A percentile compares a stretch with the other conserved stretches of the same genome.
These are phyloP conservation scores for Soucietia sequanensis DNA, from an alignment of 805 yeast genomes.

Conservation along the genomic window DNA sequence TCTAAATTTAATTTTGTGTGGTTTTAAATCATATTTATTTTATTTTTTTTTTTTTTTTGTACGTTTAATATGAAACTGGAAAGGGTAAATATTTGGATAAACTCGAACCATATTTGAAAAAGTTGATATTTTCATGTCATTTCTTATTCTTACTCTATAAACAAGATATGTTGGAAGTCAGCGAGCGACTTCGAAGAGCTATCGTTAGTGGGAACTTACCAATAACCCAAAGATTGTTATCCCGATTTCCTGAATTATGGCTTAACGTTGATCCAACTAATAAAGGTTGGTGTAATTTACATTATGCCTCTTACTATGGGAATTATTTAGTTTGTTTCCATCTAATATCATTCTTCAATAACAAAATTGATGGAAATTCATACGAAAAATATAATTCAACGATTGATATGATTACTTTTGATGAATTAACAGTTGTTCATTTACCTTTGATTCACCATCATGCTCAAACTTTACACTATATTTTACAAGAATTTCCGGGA, in stretches of 20 bases:
- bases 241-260: conserved; percentile 44
- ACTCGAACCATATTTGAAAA: no score
- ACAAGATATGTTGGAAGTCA: no score
- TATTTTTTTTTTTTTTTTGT: no score
- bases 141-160: no score
- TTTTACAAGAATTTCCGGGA: conserved; percentile 43
- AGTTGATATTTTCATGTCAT: no score
- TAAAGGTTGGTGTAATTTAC: conserved; percentile 43
- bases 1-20: no score
- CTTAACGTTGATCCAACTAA: conserved; percentile 33
- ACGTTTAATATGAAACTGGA: no score
- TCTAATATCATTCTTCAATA: conserved; percentile 30
- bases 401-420: conserved; percentile 37
- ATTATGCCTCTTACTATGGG: conserved; percentile 41
- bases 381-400: conserved; percentile 3
- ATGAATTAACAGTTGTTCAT: conserved; percentile 35
- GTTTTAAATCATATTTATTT: no score
- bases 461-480: conserved; percentile 41
- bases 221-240: conserved; percentile 35
- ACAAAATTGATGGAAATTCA: conserved; percentile 13
- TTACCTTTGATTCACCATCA: conserved; percentile 30
- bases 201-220: conserved; percentile 37
- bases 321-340: conserved; percentile 43
- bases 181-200: conserved; percentile 36
- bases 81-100: no score